phyloP scores from a whole-genome alignment of 2,329 filamentous ascomycete genomes.

The Alternaria triticimaculans region DNA sequence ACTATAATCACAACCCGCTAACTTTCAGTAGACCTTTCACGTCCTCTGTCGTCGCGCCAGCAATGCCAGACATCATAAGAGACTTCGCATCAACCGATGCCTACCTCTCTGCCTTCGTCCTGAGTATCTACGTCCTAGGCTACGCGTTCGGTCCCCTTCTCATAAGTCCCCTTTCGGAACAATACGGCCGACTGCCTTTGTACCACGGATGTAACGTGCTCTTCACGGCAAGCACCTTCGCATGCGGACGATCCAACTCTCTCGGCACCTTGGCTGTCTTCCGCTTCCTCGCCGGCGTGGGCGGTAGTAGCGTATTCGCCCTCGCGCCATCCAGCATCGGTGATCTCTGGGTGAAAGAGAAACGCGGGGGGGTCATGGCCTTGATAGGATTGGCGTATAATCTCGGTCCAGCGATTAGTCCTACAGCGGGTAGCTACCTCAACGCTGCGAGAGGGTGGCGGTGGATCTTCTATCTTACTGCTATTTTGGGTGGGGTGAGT shows the following conservation, averaged over 20 bases:
- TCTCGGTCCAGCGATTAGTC: slow-evolving; percentile 28
- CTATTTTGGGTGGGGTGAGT: background rate
- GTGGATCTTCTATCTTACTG: slow-evolving; percentile 17
- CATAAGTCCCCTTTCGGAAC: slow-evolving; percentile 34
- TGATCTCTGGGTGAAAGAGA: slow-evolving; percentile 29
- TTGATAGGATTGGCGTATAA: slow-evolving; percentile 20
- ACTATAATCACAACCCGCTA: background rate
- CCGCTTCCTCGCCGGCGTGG: slow-evolving; percentile 54
- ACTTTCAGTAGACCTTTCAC: slow-evolving; percentile 24
- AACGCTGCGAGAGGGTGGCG: slow-evolving; percentile 23
- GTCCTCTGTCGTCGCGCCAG: slow-evolving; percentile 35
- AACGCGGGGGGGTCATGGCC: slow-evolving; percentile 32
- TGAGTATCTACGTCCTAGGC: slow-evolving; percentile 33
- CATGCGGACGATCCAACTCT: slow-evolving; percentile 56
- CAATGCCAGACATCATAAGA: slow-evolving; percentile 22
- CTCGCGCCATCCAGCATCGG: slow-evolving; percentile 29
- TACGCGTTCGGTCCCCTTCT: slow-evolving; percentile 38
- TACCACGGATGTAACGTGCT: slow-evolving; percentile 62
- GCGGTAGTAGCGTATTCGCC: slow-evolving; percentile 21
- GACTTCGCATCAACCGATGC: slow-evolving; percentile 23
- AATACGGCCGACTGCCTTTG: slow-evolving; percentile 50
- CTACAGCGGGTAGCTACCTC: slow-evolving; percentile 25
- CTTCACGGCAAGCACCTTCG: slow-evolving; percentile 67
- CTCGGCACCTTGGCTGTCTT: slow-evolving; percentile 49
- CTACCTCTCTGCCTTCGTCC: slow-evolving; percentile 32